Percentiles rank a stretch among this genome's conserved stretches.
Conservation (phyloP, 1,139 yeast species). For the Scheffersomyces parashehatae region DNA sequence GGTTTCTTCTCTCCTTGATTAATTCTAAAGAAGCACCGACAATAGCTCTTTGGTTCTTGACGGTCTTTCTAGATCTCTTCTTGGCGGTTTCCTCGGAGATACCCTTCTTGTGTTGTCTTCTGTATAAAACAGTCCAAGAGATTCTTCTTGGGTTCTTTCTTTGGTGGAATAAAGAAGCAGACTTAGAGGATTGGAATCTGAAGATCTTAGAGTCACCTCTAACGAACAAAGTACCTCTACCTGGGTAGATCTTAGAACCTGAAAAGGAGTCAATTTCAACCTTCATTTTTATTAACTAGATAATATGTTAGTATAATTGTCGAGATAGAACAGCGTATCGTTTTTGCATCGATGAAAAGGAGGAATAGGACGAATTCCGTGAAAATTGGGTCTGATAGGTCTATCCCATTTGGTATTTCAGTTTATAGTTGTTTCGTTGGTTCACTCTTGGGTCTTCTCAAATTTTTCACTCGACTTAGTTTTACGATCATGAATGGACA, state of each 20-base stretch:
- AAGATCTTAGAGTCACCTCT: constrained; percentile 99
- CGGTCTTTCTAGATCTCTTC: constrained; percentile 97
- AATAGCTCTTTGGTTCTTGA: constrained; percentile 98
- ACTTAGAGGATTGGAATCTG: constrained; percentile 99
- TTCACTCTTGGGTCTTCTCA: too few relatives aligned
- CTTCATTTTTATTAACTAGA: constrained; percentile 66
- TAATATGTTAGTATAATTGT: constrained; percentile 20
- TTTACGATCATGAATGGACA: too few relatives aligned
- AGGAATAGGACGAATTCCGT: too few relatives aligned
- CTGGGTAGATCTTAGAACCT: constrained; percentile 99
- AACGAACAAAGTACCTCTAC: constrained; percentile 98
- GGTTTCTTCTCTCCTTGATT: constrained; percentile 96
- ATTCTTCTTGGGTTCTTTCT: constrained; percentile 99
- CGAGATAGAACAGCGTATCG: neutral
- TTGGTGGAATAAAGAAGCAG: constrained; percentile 98
- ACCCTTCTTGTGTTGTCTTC: constrained; percentile 99
- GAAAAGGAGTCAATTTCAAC: constrained; percentile 99
- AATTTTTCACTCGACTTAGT: too few relatives aligned
- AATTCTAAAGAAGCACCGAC: constrained; percentile 99
- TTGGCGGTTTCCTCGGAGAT: constrained; percentile 96
- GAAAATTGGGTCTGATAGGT: too few relatives aligned
- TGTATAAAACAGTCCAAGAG: constrained; percentile 98
- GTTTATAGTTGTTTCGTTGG: too few relatives aligned
- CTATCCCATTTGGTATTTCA: too few relatives aligned
- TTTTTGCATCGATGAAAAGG: too few relatives aligned